A percentile compares a stretch with the other conserved stretches of the same genome.
These are phyloP conservation scores for Spinellus fusiger DNA, from an alignment of 192 early-diverging fungal genomes.

Conservation along the genomic window DNA sequence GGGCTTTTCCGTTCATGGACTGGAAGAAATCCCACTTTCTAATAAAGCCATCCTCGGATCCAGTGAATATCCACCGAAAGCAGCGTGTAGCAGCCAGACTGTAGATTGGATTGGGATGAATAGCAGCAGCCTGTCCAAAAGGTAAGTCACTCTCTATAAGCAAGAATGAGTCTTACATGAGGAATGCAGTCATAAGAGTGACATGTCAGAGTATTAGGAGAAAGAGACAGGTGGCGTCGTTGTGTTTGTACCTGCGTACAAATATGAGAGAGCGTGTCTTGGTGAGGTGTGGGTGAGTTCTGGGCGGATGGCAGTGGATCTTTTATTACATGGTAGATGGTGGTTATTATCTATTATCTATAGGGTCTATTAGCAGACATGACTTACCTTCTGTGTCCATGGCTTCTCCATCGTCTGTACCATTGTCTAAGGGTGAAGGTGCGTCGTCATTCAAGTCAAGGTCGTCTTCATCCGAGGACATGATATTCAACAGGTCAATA, in stretches of 20 bases:
- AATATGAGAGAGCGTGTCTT: too few species aligned
- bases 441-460: slow-evolving; percentile 24
- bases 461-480: slow-evolving; percentile 31
- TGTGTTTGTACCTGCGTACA: too few species aligned
- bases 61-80: slow-evolving; percentile 79
- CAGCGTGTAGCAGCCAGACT: slow-evolving; percentile 59
- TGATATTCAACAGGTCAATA: too few species aligned
- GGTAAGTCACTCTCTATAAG: not conserved
- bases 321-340: not conserved
- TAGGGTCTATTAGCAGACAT: not conserved
- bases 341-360: not conserved
- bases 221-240: not conserved
- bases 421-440: slow-evolving; percentile 13
- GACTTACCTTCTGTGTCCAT: slow-evolving; percentile 27
- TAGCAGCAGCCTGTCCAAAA: slow-evolving; percentile 44
- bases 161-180: slow-evolving; percentile 8
- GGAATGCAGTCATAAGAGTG: slow-evolving; percentile 18
- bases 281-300: slow-evolving; percentile 22
- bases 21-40: slow-evolving; percentile 90
- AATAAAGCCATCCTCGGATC: slow-evolving; percentile 91
- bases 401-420: slow-evolving; percentile 15
- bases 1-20: slow-evolving; percentile 74
- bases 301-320: slow-evolving; percentile 16
- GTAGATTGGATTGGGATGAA: slow-evolving; percentile 66
- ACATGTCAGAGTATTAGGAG: slow-evolving; percentile 2